phyloP scores from a whole-genome alignment of 2,329 filamentous ascomycete genomes.

The Botryotinia convoluta region DNA sequence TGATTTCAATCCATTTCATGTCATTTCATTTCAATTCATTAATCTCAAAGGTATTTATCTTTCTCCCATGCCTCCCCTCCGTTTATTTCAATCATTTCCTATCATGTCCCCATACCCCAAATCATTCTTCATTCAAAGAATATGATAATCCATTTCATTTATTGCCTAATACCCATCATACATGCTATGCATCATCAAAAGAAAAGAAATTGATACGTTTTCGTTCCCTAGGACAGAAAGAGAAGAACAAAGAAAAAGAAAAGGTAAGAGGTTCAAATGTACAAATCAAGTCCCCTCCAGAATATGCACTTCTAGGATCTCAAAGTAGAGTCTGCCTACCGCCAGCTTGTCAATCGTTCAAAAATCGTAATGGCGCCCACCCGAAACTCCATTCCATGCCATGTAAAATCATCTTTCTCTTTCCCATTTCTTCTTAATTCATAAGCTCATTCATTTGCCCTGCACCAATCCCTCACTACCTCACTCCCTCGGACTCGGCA shows the following conservation, averaged over 20 bases:
- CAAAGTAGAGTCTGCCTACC: neutral
- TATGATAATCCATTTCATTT: neutral
- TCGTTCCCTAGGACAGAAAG: neutral
- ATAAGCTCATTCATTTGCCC: neutral
- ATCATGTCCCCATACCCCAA: neutral
- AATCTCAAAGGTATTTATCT: neutral
- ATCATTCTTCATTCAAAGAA: neutral
- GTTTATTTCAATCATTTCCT: neutral
- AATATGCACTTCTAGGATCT: neutral
- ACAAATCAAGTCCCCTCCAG: neutral
- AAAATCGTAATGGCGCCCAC: neutral
- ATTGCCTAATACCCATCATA: neutral
- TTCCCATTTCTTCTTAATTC: neutral
- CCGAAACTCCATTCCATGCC: constrained; percentile 6
- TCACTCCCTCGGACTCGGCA: constrained; percentile 23
- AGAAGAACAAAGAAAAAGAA: neutral
- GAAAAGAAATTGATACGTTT: neutral
- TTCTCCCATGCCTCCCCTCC: neutral
- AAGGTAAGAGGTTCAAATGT: constrained; percentile 1
- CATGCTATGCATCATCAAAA: constrained; percentile 4
- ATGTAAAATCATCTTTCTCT: neutral
- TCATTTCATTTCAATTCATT: neutral
- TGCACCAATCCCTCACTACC: neutral
- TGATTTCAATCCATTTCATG: neutral
- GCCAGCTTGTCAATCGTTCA: neutral